phyloP scores from a whole-genome alignment of 768 basidiomycete genomes.

The Zangia roseola region DNA sequence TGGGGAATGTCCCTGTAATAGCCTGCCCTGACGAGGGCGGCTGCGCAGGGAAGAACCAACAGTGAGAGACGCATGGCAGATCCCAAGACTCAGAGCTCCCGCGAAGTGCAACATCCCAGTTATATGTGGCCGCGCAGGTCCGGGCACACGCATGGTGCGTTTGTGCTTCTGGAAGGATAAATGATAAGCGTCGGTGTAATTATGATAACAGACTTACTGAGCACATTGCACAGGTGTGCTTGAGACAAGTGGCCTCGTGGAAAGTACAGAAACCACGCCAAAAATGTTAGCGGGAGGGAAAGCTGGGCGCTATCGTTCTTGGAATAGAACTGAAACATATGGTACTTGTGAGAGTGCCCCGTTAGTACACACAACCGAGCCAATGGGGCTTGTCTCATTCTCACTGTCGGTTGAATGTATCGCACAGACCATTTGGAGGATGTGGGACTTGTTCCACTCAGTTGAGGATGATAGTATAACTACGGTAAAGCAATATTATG shows the following conservation, averaged over 20 bases:
- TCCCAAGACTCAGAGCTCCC: neutral
- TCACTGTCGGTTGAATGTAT: neutral
- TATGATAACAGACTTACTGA: neutral
- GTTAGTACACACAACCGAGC: neutral
- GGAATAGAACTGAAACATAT: conserved; percentile 1
- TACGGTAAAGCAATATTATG: too few relatives aligned
- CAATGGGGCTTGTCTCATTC: neutral
- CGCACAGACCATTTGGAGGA: too few relatives aligned
- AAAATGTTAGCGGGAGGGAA: neutral
- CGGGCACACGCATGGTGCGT: neutral
- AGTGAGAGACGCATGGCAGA: conserved; percentile 12
- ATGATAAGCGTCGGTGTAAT: neutral
- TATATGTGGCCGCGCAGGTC: conserved; percentile 9
- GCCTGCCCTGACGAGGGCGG: conserved; percentile 10
- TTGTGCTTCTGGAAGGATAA: neutral
- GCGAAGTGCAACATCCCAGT: neutral
- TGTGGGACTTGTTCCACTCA: too few relatives aligned
- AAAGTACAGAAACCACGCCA: neutral
- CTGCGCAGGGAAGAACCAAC: conserved; percentile 12
- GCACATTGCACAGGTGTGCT: neutral
- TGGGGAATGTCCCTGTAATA: conserved; percentile 10
- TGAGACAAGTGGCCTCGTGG: neutral
- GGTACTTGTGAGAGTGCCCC: neutral
- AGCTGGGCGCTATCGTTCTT: neutral
- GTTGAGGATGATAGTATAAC: too few relatives aligned